Conservation (phyloP, 2,329 filamentous ascomycete species). For the Talaromyces sp. region DNA sequence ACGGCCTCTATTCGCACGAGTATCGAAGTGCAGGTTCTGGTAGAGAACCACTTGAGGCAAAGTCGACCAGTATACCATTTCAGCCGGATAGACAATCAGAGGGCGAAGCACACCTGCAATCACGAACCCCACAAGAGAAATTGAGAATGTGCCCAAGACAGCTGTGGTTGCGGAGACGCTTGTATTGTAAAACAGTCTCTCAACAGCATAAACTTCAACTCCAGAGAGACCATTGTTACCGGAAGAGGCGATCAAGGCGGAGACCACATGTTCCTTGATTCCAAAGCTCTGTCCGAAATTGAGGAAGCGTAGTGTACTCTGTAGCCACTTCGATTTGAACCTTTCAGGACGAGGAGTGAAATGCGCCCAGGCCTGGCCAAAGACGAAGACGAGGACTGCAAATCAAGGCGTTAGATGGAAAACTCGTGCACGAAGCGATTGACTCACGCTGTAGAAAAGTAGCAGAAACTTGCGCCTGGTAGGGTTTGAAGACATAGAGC, state of each 20-base stretch:
- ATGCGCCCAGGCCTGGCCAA: slow-evolving; percentile 18
- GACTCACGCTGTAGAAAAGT: slow-evolving; percentile 20
- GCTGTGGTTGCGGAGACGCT: slow-evolving; percentile 23
- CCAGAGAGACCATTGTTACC: slow-evolving; percentile 20
- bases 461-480: slow-evolving; percentile 17
- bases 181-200: slow-evolving; percentile 19
- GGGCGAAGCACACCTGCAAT: slow-evolving; percentile 26
- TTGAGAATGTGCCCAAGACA: slow-evolving; percentile 25
- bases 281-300: slow-evolving; percentile 21
- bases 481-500: slow-evolving; percentile 22
- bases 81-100: slow-evolving; percentile 29
- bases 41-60: slow-evolving; percentile 31
- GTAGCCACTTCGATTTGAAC: slow-evolving; percentile 18
- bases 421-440: neutral
- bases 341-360: slow-evolving; percentile 17
- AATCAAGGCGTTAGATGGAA: neutral
- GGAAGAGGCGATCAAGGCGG: slow-evolving; percentile 20
- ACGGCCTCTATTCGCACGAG: slow-evolving; percentile 22
- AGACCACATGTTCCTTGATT: slow-evolving; percentile 19
- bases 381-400: slow-evolving; percentile 18
- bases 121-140: slow-evolving; percentile 28
- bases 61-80: slow-evolving; percentile 32
- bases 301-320: slow-evolving; percentile 17
- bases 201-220: slow-evolving; percentile 20
- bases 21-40: slow-evolving; percentile 32